Evolutionary conservation across 2,329 filamentous ascomycete species (phyloP), one percentile per base, ranked within the genome.

Genomic region (Colletotrichum tamarilloi): DNA sequence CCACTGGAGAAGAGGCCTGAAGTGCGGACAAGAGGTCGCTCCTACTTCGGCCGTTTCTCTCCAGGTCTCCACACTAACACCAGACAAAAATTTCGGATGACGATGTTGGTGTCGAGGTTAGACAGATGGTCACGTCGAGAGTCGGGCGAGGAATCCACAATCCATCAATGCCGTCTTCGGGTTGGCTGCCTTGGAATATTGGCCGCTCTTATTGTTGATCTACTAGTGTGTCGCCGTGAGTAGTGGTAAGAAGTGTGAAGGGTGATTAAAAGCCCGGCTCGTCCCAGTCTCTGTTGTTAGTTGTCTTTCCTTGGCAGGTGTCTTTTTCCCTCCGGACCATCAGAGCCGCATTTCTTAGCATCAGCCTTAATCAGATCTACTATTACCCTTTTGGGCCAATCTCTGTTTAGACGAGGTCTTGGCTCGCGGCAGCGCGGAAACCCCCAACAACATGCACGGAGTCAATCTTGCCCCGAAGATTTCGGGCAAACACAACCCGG

Each of bases 11-110:
- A 70, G 60, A 59, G 26, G 60, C 67, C 35, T 26, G 67, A 49
- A 62, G 42, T 62, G 71, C 71, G 71, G 71, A 66, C 46, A 42
- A 42, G 42, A 30, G 42, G 30, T 69, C 70, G 70, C 70, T 73
- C 66, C 60, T 73, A 71, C 71, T 66, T 73, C 71, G 71, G 71
- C 56, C 67, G 60, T 70, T 73, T 32, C 52, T 71, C 70, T 62
- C 67, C 71, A 71, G 71, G 24, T 65, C 71, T 71, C 71, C 71
- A 73, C 71, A 35, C 35, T 5, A 42, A 66, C 56, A 62, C 46
- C 67, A 62, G 62, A 71, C 71, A 55, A 62, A 46, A 62, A 35
- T 62, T 66, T 62, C 24, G 46, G 49, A 73, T 73, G 71, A 71
- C 67, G 67, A 57, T 66, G 56, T 62, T 73, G 38, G 67, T 65